Conservation (phyloP, 1,139 yeast species). For the Zygosaccharomyces sapae region DNA sequence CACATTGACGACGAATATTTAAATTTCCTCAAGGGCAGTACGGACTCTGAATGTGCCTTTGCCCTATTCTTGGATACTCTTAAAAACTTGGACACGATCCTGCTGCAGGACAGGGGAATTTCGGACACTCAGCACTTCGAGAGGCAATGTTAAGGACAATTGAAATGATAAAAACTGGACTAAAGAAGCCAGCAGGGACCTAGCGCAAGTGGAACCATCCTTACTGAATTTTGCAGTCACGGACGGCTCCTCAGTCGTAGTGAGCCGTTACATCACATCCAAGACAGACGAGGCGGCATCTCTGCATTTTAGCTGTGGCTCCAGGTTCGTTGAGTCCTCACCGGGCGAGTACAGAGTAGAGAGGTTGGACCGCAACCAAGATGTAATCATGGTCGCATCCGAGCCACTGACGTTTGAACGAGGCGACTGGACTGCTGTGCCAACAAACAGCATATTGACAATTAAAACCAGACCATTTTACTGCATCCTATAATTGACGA, state of each 20-base stretch:
- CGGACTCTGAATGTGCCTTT: conserved; percentile 94
- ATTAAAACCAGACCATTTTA: conserved; percentile 81
- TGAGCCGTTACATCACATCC: conserved; percentile 83
- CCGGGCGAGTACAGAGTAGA: conserved; percentile 94
- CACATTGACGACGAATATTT: conserved; percentile 79
- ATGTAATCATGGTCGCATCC: conserved; percentile 92
- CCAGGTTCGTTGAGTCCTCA: conserved; percentile 80
- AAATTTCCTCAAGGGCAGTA: conserved; percentile 79
- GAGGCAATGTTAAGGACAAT: conserved; percentile 71
- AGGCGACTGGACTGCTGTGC: conserved; percentile 96
- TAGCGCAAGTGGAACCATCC: conserved; percentile 63
- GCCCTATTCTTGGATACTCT: conserved; percentile 80
- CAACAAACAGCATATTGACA: conserved; percentile 84
- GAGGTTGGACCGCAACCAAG: conserved; percentile 84
- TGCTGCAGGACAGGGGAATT: conserved; percentile 40
- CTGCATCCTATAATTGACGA: conserved; percentile 91
- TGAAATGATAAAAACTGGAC: conserved; percentile 68
- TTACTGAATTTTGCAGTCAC: conserved; percentile 90
- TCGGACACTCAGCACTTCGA: conserved; percentile 58
- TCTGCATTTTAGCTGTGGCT: conserved; percentile 88
- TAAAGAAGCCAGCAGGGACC: conserved; percentile 32
- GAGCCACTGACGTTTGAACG: conserved; percentile 96
- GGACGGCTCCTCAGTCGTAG: conserved; percentile 86
- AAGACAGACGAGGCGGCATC: conserved; percentile 94
- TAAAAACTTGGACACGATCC: conserved; percentile 76